Conservation (phyloP, 1,284 basidiomycete species). For the Clitocybe nebularis region DNA sequence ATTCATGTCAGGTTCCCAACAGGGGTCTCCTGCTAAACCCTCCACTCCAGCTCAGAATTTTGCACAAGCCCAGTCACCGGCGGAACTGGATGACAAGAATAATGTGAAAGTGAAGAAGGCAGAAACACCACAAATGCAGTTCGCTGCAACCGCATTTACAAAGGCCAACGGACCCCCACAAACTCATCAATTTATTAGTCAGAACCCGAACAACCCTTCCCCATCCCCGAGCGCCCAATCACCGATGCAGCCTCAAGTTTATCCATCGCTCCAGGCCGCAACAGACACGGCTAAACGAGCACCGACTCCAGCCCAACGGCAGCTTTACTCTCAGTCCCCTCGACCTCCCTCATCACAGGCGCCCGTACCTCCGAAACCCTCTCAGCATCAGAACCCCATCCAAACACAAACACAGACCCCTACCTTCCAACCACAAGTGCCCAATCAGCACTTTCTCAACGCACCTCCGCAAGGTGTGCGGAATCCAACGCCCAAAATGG, state of each 20-base stretch:
- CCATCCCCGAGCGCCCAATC: conserved; percentile 14
- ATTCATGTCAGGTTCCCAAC: conserved; percentile 7
- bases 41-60: conserved; percentile 18
- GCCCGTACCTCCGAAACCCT: conserved; percentile 6
- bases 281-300: conserved; percentile 28
- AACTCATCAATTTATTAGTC: conserved; percentile 30
- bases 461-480: conserved; percentile 5
- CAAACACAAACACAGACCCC: conserved; percentile 9
- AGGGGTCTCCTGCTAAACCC: conserved; percentile 15
- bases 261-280: conserved; percentile 31
- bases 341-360: conserved; percentile 14
- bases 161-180: conserved; percentile 24
- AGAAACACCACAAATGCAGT: conserved; percentile 21
- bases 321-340: conserved; percentile 15
- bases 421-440: conserved; percentile 9
- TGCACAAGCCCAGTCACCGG: conserved; percentile 24
- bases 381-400: conserved; percentile 7
- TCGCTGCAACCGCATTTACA: conserved; percentile 20
- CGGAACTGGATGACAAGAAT: conserved; percentile 21
- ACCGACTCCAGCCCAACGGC: conserved; percentile 24
- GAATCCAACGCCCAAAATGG: conserved; percentile 2
- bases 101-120: conserved; percentile 14
- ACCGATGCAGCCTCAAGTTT: conserved; percentile 31
- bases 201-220: conserved; percentile 19
- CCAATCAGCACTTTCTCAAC: conserved; percentile 7